Base-by-base conservation (phyloP, 192 early-diverging fungal species). In the Coemansia sp. region DNA sequence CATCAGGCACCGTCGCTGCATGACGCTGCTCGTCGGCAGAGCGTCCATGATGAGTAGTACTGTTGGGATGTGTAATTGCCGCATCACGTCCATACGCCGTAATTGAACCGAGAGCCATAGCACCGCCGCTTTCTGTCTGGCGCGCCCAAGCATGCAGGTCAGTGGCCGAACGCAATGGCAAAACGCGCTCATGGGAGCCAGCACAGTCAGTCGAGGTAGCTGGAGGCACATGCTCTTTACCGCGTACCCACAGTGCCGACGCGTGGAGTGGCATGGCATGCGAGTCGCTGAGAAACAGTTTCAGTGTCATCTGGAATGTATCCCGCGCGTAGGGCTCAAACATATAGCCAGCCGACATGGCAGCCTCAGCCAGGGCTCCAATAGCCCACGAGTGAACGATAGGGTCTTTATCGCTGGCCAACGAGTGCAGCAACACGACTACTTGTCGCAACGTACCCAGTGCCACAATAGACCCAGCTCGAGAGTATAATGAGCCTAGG, bases 381-480 rank as follows among this genome's bases (percentile, higher is more conserved):
- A 98, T 71, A 0, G 97, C 95, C 95, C 97, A 99, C 5, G 89
- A 90, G 71, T 98, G 95, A 12, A 99, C 96, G 0, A 97, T 79
- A 0, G 97, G 95, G 77, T 99, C 94, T 6, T 93, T 87, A 78
- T 99, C 98, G 49, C 90, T 89, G 2, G 93, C 92, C 33, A 99
- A 87, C 3, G 96, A 95, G 18, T 96, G 89, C 65, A 99, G 78
- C 62, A 98, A 88, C 3, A 93, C 95, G 6, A 97, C 92, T 9
- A 95, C 90, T 3, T 94, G 96, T 38, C 92, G 89, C 43, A 99
- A 81, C 69, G 96, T 93, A n/a, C 68, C 49, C 5, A 87, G 87
- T 6, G 93, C 94, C 1, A 92, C 92, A 87, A 98, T 92, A 1
- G 95, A 91, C 0, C 98, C 98, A 1, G 95, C 92, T 60, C 95